These are phyloP conservation scores for Mollisia scopiformis DNA, from an alignment of 2,329 filamentous ascomycete species.

Conservation along the genomic window DNA sequence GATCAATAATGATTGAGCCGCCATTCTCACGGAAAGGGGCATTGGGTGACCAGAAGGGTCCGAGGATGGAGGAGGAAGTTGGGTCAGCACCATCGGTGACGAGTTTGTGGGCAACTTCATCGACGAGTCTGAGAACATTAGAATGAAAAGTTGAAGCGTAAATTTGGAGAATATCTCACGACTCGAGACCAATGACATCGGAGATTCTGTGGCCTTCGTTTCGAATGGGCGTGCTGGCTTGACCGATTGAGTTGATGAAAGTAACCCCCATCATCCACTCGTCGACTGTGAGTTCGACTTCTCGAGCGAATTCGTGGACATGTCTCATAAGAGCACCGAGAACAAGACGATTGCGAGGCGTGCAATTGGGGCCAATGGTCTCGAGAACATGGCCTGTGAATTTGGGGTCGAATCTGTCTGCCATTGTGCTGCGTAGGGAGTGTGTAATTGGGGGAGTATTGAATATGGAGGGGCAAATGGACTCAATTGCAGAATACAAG, in stretches of 20 bases:
- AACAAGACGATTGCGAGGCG: conserved; percentile 65
- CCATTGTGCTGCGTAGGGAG: not conserved
- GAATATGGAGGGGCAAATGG: not conserved
- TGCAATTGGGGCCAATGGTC: conserved; percentile 72
- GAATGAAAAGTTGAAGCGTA: not conserved
- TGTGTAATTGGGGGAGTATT: not conserved
- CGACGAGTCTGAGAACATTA: conserved; percentile 52
- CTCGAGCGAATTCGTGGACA: conserved; percentile 77
- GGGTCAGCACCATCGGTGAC: conserved; percentile 21
- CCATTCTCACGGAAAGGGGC: conserved; percentile 72
- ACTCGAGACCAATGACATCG: conserved; percentile 74
- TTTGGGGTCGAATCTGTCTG: conserved; percentile 66
- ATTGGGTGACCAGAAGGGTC: conserved; percentile 80
- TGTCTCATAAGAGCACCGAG: conserved; percentile 68
- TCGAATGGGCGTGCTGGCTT: conserved; percentile 63
- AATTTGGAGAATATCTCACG: conserved; percentile 51
- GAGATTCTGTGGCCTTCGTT: conserved; percentile 76
- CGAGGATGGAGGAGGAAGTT: conserved; percentile 71
- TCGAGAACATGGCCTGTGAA: conserved; percentile 76
- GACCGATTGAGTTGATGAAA: conserved; percentile 74
- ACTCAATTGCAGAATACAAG: not conserved
- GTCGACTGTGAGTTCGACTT: conserved; percentile 74
- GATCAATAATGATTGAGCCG: conserved; percentile 60
- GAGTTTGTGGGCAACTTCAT: conserved; percentile 46
- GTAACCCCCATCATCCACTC: conserved; percentile 78